A percentile compares a stretch with the other conserved stretches of the same genome.
phyloP scores from a whole-genome alignment of 495 filamentous ascomycete genomes.

The Podospora comata region DNA sequence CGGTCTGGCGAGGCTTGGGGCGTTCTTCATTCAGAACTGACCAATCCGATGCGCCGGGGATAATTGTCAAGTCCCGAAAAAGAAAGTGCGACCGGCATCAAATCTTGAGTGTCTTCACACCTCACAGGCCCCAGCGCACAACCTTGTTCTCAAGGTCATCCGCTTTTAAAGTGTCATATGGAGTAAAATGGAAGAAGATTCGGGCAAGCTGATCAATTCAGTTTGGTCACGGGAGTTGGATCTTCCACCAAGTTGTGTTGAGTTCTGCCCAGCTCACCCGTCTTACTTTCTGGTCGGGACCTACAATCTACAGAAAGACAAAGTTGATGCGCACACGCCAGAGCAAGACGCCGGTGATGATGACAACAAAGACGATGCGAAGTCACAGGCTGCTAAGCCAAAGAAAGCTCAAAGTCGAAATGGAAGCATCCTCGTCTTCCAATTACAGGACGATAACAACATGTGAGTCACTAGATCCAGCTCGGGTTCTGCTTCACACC shows the following conservation, averaged over 20 bases:
- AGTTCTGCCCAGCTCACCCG: constrained; percentile 65
- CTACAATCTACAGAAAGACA: constrained; percentile 66
- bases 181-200: constrained; percentile 3
- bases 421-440: constrained; percentile 69
- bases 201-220: constrained; percentile 28
- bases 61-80: constrained; percentile 13
- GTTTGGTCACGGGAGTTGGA: constrained; percentile 46
- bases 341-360: constrained; percentile 25
- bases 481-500: background rate
- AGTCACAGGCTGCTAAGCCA: constrained; percentile 18
- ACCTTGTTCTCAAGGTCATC: background rate
- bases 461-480: constrained; percentile 48
- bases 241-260: constrained; percentile 77
- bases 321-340: constrained; percentile 19
- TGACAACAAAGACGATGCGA: constrained; percentile 33
- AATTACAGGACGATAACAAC: constrained; percentile 39
- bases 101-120: background rate
- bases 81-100: constrained; percentile 9
- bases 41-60: constrained; percentile 12
- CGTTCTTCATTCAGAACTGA: background rate
- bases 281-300: constrained; percentile 80
- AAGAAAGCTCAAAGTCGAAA: constrained; percentile 57
- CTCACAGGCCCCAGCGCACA: background rate
- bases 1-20: background rate
- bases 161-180: background rate